phyloP scores from a whole-genome alignment of 2,329 filamentous ascomycete species.

The Pyrenochaeta sp. region DNA sequence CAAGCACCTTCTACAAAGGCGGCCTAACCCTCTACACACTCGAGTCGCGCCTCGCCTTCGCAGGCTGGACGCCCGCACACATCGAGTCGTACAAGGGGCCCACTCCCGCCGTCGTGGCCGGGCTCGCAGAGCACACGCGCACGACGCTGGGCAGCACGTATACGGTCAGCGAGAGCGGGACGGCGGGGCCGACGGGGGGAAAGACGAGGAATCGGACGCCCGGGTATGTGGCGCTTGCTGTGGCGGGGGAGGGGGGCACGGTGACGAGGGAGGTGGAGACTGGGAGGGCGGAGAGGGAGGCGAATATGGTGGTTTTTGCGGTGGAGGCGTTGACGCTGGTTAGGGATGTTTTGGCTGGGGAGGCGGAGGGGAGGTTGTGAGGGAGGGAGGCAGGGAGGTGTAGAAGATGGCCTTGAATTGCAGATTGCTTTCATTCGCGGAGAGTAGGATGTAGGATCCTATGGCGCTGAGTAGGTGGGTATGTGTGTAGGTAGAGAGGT shows the following conservation, averaged over 20 bases:
- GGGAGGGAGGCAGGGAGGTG: not conserved
- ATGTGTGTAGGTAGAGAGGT: no score
- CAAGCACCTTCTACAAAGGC: slow-evolving; percentile 65
- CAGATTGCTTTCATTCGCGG: not conserved
- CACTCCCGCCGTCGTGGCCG: slow-evolving; percentile 64
- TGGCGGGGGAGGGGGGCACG: slow-evolving; percentile 60
- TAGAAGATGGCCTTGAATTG: no score
- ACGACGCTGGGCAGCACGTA: slow-evolving; percentile 64
- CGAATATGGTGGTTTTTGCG: slow-evolving; percentile 70
- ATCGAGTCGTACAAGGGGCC: slow-evolving; percentile 66
- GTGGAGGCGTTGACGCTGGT: slow-evolving; percentile 64
- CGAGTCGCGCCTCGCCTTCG: slow-evolving; percentile 64
- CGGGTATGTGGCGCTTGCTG: slow-evolving; percentile 70
- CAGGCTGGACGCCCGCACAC: slow-evolving; percentile 65
- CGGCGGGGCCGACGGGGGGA: slow-evolving; percentile 68
- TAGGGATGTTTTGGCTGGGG: slow-evolving; percentile 65
- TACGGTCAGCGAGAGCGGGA: slow-evolving; percentile 66
- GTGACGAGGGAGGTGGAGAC: slow-evolving; percentile 65
- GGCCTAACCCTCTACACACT: slow-evolving; percentile 70
- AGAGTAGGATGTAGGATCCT: not conserved
- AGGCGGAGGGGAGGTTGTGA: slow-evolving; percentile 52
- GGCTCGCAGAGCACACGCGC: slow-evolving; percentile 64
- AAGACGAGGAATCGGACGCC: slow-evolving; percentile 64
- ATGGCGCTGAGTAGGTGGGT: no score
- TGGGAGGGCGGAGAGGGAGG: slow-evolving; percentile 61